Percentiles rank a stretch among this genome's conserved stretches.
These are phyloP conservation scores for Chytriomyces sp. DNA, from an alignment of 192 early-diverging fungal species.

Conservation along the genomic window DNA sequence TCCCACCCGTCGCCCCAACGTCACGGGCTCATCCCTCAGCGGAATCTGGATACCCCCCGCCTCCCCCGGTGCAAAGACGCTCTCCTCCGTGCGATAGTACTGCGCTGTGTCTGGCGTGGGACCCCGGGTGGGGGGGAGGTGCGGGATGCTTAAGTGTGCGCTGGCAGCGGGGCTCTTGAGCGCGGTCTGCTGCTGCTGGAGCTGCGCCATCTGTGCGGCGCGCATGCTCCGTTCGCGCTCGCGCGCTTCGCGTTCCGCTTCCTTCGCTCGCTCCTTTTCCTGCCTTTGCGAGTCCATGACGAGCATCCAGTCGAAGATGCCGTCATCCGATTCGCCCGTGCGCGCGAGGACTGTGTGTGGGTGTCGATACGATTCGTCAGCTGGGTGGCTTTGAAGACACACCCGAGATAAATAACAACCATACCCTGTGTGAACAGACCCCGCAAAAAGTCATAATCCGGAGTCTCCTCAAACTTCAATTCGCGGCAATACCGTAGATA, in stretches of 20 bases:
- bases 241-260: constrained; percentile 44
- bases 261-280: constrained; percentile 39
- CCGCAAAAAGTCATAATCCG: constrained; percentile 93
- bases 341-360: constrained; percentile 38
- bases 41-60: not conserved
- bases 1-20: not conserved
- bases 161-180: not conserved
- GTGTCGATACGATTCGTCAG: not conserved
- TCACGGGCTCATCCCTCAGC: not conserved
- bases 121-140: too few species aligned
- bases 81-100: too few species aligned
- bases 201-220: constrained; percentile 12
- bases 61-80: too few species aligned
- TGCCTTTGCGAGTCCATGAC: constrained; percentile 55
- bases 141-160: not conserved
- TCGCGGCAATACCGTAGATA: constrained; percentile 90
- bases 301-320: constrained; percentile 92
- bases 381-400: too few species aligned
- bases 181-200: not conserved
- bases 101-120: too few species aligned
- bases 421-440: constrained; percentile 78
- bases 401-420: not conserved
- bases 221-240: constrained; percentile 42
- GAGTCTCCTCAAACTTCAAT: constrained; percentile 90
- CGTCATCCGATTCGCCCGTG: constrained; percentile 80